Evolutionary conservation across 371 early-diverging fungal species (phyloP), one percentile per base, ranked within the genome.

Genomic region (Mucor piriformis): DNA sequence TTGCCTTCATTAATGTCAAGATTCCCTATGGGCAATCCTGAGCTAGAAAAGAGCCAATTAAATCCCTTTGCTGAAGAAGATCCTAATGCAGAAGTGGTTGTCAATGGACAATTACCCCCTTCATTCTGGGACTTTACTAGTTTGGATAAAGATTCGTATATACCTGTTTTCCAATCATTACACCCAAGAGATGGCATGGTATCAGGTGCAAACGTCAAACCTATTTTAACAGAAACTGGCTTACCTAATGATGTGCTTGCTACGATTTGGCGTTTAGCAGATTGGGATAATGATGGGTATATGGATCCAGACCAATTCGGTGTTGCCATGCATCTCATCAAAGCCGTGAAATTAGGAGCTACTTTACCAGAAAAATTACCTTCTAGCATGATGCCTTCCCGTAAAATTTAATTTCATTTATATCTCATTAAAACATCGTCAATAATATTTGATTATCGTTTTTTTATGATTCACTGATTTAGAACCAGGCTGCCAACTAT

Each of bases 201-300:
- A 3, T 62, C 82, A 21, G 91, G 91, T 21, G 74, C 82, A 13
- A 60, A 55, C 6, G 76, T 79, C 13, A 84, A 79, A 54, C 85
- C 88, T 7, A 67, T 87, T 6, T 50, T 90, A 29, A 73, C 77
- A 54, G 72, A 82, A 27, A 79, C 80, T 6, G 85, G 84, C 3
- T 57, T 90, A 10, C 75, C 83, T 0, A 78, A 70, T 33, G 74
- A 77, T 20, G 25, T 67, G 6, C 66, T 90, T 27, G 88, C 85
- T 18, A 77, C 84, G 12, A 71, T 90, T 10, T 90, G 91, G 91
- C 61, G 77, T 18, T 54, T 90, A 44, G 77, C 89, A 3, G 91
- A 90, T 60, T 86, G 83, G 83, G 86, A 85, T 53, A 66, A 67
- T 43, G 88, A 90, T 70, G 90, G 91, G 0, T 86, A 83, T 44